Evolutionary conservation across 495 filamentous ascomycete species (phyloP), one percentile per base, ranked within the genome.

Genomic region (Coniosporium apollinis): DNA sequence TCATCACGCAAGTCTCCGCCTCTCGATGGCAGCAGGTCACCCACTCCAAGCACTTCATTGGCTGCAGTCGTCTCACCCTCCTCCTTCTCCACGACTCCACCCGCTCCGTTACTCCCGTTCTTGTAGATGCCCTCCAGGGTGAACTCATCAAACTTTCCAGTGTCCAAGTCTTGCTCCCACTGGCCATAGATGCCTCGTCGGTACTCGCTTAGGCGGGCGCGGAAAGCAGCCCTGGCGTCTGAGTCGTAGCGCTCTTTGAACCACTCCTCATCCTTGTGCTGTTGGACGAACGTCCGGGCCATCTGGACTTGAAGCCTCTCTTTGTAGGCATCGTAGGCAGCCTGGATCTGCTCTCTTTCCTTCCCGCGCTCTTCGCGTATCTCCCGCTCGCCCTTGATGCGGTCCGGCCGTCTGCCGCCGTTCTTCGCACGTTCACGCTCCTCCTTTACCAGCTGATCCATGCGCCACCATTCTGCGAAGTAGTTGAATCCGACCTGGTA

Each of bases 401-500:
- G 70, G 34, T 78, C 70, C 11, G 76, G 74, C 30, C 75, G 67
- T 36, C 83, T 69, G 11, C 80, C 75, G 19, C 83, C 83, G 35
- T 75, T 72, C 44, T 74, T 78, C 13, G 62, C 61, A 14, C 81
- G 76, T 47, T 94, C 84, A 45, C 77, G 78, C 39, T 92, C 83
- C 35, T 91, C 82, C 50, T 84, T 87, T 38, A 91, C 76, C 18
- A 66, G 66, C 51, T 91, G 79, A 47, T 93, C 84, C 7, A 67
- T 59, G 37, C 85, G 66, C 85, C 86, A 94, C 89, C 89, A 99
- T 55, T 96, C 91, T 5, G 83, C 80, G 50, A 91, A 99, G 57
- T 76, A 96, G 17, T 79, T 93, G 59, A 96, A 96, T 0, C 89
- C 87, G 32, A 94, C 89, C 53, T 94, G 86, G 43, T 79, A 92